These are phyloP conservation scores for Aspergillus uvarum DNA, from an alignment of 2,329 filamentous ascomycete genomes.

Conservation along the genomic window DNA sequence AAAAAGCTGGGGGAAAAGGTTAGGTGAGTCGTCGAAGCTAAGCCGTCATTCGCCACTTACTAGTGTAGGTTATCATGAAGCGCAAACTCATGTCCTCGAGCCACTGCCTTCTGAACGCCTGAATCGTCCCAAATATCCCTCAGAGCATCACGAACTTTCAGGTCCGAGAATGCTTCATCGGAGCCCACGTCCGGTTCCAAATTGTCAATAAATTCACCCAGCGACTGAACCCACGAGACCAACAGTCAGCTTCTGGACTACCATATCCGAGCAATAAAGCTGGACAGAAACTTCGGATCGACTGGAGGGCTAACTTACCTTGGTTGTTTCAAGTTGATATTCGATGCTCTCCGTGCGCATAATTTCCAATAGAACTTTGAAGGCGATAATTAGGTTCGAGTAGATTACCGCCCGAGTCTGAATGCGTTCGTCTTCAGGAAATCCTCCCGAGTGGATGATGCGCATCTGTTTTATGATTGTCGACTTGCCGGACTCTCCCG, in stretches of 20 bases:
- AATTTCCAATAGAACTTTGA: slow-evolving; percentile 84
- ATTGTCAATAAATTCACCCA: slow-evolving; percentile 72
- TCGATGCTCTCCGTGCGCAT: slow-evolving; percentile 82
- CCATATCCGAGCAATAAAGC: background rate
- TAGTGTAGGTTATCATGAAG: slow-evolving; percentile 94
- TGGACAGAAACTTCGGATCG: background rate
- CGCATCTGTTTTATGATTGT: slow-evolving; percentile 99
- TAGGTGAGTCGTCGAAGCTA: slow-evolving; percentile 1
- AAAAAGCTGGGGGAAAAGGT: slow-evolving; percentile 66
- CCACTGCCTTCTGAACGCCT: slow-evolving; percentile 83
- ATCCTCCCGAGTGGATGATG: slow-evolving; percentile 91
- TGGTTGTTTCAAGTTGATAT: slow-evolving; percentile 76
- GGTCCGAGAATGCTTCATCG: slow-evolving; percentile 72
- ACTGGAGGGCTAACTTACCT: slow-evolving; percentile 55
- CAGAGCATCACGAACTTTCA: slow-evolving; percentile 68
- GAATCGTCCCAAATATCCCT: slow-evolving; percentile 79
- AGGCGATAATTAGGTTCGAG: slow-evolving; percentile 88
- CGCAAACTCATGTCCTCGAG: slow-evolving; percentile 93
- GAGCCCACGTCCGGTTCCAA: slow-evolving; percentile 76
- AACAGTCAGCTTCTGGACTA: slow-evolving; percentile 5
- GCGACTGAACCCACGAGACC: slow-evolving; percentile 55
- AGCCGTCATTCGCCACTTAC: slow-evolving; percentile 54
- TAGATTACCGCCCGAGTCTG: slow-evolving; percentile 96
- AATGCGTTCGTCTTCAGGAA: slow-evolving; percentile 82
- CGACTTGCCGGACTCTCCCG: slow-evolving; percentile 93